Percentiles rank a stretch among this genome's conserved stretches.
Evolutionary conservation across 768 basidiomycete genomes (phyloP).

Genomic region (Leccinum rimulosum): DNA sequence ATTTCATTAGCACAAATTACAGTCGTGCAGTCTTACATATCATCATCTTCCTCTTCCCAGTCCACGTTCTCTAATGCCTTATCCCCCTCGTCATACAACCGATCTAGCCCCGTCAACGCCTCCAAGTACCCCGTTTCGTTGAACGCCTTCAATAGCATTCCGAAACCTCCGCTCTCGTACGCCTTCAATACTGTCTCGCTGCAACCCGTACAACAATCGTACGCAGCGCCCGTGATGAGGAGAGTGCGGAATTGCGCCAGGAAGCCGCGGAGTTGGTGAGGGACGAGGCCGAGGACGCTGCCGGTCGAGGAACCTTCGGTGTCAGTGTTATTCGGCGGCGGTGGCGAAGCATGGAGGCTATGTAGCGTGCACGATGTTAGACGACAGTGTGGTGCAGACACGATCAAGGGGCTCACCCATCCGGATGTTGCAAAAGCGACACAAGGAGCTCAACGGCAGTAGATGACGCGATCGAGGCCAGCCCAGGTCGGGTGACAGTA

Average conservation of each 20-base stretch:
- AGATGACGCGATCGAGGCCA: conserved; percentile 89
- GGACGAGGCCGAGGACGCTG: conserved; percentile 80
- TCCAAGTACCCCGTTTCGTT: conserved; percentile 79
- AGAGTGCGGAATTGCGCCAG: conserved; percentile 84
- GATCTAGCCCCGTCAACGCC: conserved; percentile 73
- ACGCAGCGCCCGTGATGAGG: conserved; percentile 83
- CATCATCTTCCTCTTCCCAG: conserved; percentile 63
- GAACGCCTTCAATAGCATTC: conserved; percentile 76
- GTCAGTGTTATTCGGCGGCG: conserved; percentile 39
- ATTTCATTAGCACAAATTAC: too few relatives aligned
- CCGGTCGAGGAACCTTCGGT: conserved; percentile 21
- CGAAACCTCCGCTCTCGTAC: conserved; percentile 79
- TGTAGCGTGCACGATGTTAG: not conserved
- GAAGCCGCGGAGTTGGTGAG: conserved; percentile 92
- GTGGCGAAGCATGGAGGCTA: conserved; percentile 68
- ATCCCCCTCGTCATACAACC: conserved; percentile 73
- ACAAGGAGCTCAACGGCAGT: conserved; percentile 91
- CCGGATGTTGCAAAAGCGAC: conserved; percentile 85
- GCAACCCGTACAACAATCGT: conserved; percentile 87
- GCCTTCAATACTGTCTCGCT: conserved; percentile 76
- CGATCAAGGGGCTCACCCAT: conserved; percentile 52
- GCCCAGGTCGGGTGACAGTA: conserved; percentile 92
- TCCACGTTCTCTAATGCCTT: conserved; percentile 67
- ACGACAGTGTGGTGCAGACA: not conserved
- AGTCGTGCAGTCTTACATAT: not conserved